These are phyloP conservation scores for Micractinium conductrix DNA, from an alignment of 139 green algal genomes.

Conservation along the genomic window DNA sequence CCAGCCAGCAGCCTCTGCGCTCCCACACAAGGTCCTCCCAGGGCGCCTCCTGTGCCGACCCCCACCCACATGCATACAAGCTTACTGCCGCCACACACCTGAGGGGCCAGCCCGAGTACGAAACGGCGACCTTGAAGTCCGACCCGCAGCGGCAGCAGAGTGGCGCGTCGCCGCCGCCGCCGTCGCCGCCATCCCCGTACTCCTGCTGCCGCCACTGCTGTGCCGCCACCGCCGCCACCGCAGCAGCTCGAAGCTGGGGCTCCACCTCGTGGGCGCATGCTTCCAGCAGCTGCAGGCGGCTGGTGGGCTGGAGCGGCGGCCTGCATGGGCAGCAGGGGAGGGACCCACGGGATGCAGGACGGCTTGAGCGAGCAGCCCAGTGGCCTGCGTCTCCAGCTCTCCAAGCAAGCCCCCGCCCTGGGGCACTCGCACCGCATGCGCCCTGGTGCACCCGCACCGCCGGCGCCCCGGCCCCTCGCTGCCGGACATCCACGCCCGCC, in stretches of 20 bases:
- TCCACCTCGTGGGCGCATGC: background rate
- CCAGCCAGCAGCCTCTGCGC: no score
- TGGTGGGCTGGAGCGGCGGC: background rate
- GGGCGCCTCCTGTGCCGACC: background rate
- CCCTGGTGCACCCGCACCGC: background rate
- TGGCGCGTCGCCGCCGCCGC: no score
- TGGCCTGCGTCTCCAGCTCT: background rate
- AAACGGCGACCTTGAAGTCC: background rate
- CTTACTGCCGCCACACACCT: background rate
- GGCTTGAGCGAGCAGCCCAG: background rate
- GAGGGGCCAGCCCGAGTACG: slow-evolving; percentile 2
- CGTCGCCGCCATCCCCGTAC: no score
- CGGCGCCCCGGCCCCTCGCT: no score
- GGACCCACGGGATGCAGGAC: background rate
- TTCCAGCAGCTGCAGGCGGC: background rate
- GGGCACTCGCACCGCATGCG: background rate
- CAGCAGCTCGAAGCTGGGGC: background rate
- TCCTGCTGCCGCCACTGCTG: background rate
- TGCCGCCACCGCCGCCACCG: background rate
- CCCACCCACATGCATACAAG: background rate
- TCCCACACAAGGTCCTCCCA: background rate
- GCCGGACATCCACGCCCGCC: no score
- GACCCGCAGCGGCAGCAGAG: background rate
- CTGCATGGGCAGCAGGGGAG: background rate
- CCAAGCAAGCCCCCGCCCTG: background rate